A percentile compares a stretch with the other conserved stretches of the same genome.
Conservation (phyloP, 257 asterid genomes). For the Eucommia ulmoides region DNA sequence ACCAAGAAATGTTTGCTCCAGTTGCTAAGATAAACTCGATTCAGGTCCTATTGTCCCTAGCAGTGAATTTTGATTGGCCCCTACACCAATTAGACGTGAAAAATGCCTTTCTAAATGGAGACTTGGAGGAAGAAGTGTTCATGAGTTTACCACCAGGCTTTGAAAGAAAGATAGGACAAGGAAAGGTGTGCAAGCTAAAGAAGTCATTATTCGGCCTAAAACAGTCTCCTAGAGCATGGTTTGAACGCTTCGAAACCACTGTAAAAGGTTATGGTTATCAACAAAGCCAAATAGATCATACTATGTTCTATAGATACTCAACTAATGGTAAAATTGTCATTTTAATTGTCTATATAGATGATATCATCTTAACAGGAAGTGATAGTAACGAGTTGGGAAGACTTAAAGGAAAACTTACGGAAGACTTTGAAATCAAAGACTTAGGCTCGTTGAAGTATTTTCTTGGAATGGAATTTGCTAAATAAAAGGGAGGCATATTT, state of each 20-base stretch:
- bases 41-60: not conserved
- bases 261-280: not conserved
- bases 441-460: constrained; percentile 4
- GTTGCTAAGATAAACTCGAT: too few species aligned
- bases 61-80: not conserved
- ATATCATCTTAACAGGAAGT: constrained; percentile 2
- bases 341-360: constrained; percentile 3
- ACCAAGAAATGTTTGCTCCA: not conserved
- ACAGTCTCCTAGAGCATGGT: constrained; percentile 6
- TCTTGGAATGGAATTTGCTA: constrained; percentile 7
- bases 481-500: too few species aligned
- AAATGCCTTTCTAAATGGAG: not conserved
- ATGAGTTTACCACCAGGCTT: not conserved
- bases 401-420: not conserved
- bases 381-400: not conserved
- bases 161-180: too few species aligned
- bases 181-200: constrained; percentile 1
- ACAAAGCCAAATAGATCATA: constrained; percentile 5
- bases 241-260: not conserved
- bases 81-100: not conserved
- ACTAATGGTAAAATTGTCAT: not conserved
- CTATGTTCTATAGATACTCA: constrained; percentile 2
- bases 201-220: not conserved
- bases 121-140: not conserved
- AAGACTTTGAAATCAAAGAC: constrained; percentile 5